phyloP scores from a whole-genome alignment of 805 yeast species.

The Saccharomycopsis microspora region DNA sequence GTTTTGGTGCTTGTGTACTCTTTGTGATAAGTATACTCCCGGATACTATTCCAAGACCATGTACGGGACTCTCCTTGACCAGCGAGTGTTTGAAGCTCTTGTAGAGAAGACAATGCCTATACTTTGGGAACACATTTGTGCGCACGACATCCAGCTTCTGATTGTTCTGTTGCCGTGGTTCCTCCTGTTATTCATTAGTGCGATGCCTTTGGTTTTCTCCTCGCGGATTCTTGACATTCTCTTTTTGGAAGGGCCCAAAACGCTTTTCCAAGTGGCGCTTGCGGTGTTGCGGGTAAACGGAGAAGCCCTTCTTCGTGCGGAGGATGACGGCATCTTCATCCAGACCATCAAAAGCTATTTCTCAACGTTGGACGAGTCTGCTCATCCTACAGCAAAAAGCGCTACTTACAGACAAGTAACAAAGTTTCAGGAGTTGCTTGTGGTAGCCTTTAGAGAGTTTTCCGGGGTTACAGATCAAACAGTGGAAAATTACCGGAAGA shows the following conservation, averaged over 20 bases:
- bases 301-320: slow-evolving; percentile 63
- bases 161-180: slow-evolving; percentile 97
- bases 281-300: slow-evolving; percentile 88
- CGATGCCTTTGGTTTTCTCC: slow-evolving; percentile 93
- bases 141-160: slow-evolving; percentile 79
- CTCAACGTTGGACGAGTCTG: slow-evolving; percentile 61
- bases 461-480: slow-evolving; percentile 65
- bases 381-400: slow-evolving; percentile 61
- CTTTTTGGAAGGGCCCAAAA: slow-evolving; percentile 79
- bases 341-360: slow-evolving; percentile 79
- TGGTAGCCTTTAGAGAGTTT: slow-evolving; percentile 88
- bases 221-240: slow-evolving; percentile 85
- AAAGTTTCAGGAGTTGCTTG: slow-evolving; percentile 80
- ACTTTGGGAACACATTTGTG: slow-evolving; percentile 69
- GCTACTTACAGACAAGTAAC: slow-evolving; percentile 58
- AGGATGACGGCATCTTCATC: slow-evolving; percentile 89
- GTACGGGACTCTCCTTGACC: slow-evolving; percentile 95
- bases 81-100: slow-evolving; percentile 81
- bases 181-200: slow-evolving; percentile 73
- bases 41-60: slow-evolving; percentile 95
- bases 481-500: slow-evolving; percentile 57
- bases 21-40: slow-evolving; percentile 81
- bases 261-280: slow-evolving; percentile 84
- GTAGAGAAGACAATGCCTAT: slow-evolving; percentile 86
- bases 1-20: slow-evolving; percentile 74